Base-by-base conservation (phyloP, 2,329 filamentous ascomycete genomes). In the Onygena corvina region DNA sequence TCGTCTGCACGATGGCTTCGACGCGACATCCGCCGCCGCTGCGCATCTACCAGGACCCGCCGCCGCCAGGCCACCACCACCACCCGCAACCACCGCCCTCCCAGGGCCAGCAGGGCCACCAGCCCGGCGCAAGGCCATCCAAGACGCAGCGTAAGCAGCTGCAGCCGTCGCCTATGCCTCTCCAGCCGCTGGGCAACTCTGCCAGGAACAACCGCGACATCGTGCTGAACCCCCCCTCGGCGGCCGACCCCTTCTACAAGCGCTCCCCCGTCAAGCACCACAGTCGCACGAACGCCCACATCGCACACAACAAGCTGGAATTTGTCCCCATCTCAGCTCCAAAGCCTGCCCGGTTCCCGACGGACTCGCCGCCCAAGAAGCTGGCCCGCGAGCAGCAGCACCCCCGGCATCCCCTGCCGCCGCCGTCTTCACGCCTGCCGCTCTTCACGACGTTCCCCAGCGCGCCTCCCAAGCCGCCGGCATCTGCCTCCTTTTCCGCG, bases 261-360 rank as follows among this genome's bases (percentile, higher is more conserved):
- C 75, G 74, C 51, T 93, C 86, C 49, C 86, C 85, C 8, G 76
- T 76, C 59, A 93, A 92, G 68, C 67, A 74, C 29, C 65, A 67
- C 49, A 71, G 72, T 57, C 71, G 71, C 57, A 68, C 69, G 35
- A 76, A 73, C 50, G 76, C 27, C 44, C 46, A 47, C 46, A 21
- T 33, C 33, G 46, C 30, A 18, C 31, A 36, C 30, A 47, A 35
- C 12, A 54, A 75, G 81, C 57, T 75, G 72, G 58, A 74, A 73
- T 64, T 77, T 59, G 71, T 92, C 54, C 81, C 83, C 61, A 75
- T 79, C 46, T 68, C 66, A 53, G 67, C 71, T 40, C 71, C 71
- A 42, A 57, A 61, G 47, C 63, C 68, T 50, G 63, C 61, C 49
- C 62, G 61, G 54, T 71, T 70, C 56, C 67, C 65, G 21, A 73